Evolutionary conservation across 2,329 filamentous ascomycete genomes (phyloP).

Genomic region (Microdochium nivale): DNA sequence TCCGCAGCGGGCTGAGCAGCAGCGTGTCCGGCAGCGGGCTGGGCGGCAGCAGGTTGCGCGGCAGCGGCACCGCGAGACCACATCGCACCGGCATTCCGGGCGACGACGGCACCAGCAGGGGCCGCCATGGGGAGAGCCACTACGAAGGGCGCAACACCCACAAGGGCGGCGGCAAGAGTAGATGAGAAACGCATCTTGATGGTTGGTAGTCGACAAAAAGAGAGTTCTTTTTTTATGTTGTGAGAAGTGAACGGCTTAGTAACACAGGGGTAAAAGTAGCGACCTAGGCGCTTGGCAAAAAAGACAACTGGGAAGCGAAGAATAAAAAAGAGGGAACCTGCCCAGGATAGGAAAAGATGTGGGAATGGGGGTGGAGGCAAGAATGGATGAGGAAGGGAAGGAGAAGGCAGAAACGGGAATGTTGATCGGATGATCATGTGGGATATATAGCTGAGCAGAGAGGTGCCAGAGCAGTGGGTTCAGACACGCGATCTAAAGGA

Average conservation of each 20-base stretch:
- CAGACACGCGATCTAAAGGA: not conserved
- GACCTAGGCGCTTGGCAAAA: not conserved
- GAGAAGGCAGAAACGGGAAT: not conserved
- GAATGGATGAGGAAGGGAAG: not conserved
- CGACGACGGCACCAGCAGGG: not conserved
- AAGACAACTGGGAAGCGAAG: not conserved
- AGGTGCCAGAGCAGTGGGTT: not conserved
- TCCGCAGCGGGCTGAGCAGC: not conserved
- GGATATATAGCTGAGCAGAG: not conserved
- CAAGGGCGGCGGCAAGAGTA: not conserved
- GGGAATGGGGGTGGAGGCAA: not conserved
- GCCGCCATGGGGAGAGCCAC: not conserved
- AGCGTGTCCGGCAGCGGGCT: not conserved
- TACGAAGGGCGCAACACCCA: not conserved
- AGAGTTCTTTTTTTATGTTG: not conserved
- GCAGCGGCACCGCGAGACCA: not conserved
- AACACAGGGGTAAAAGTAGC: not conserved
- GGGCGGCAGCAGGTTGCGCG: not conserved
- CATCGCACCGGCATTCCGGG: not conserved
- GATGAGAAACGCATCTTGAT: not conserved
- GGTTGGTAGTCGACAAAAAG: not conserved
- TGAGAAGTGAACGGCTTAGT: not conserved
- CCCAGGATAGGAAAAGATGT: not conserved
- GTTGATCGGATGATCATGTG: not conserved
- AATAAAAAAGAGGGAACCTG: not conserved